Evolutionary conservation across 169 alveolate genomes (phyloP).

Genomic region (Plasmodium vinckei): DNA sequence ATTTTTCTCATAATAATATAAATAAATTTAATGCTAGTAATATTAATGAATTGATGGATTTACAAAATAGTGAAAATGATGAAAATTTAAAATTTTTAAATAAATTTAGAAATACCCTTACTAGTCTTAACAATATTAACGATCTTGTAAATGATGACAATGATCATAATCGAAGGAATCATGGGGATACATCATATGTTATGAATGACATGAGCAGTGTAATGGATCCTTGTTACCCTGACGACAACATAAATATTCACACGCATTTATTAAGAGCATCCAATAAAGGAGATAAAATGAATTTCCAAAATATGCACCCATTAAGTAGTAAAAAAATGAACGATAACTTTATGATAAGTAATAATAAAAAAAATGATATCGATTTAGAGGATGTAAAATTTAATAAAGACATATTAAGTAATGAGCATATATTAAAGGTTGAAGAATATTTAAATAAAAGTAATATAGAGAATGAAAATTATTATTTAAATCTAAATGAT

Average conservation of each 20-base stretch:
- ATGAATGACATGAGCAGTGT: not conserved
- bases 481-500: constrained; percentile 21
- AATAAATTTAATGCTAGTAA: not conserved
- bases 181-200: not conserved
- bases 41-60: not conserved
- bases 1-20: not conserved
- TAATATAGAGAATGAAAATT: constrained; percentile 19
- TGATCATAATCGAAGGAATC: not conserved
- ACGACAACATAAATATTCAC: not conserved
- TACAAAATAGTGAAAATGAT: not conserved
- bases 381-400: not conserved
- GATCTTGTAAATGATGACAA: not conserved
- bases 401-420: not conserved
- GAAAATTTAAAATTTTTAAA: constrained; percentile 1
- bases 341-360: not conserved
- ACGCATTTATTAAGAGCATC: not conserved
- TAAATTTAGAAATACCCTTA: not conserved
- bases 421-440: constrained; percentile 4
- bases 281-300: not conserved
- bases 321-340: not conserved
- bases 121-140: not conserved
- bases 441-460: constrained; percentile 20
- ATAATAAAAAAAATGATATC: not conserved
- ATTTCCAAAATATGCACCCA: not conserved
- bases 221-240: not conserved